Evolutionary conservation across 2,329 filamentous ascomycete species (phyloP).

Genomic region (Cladosporium sp.): DNA sequence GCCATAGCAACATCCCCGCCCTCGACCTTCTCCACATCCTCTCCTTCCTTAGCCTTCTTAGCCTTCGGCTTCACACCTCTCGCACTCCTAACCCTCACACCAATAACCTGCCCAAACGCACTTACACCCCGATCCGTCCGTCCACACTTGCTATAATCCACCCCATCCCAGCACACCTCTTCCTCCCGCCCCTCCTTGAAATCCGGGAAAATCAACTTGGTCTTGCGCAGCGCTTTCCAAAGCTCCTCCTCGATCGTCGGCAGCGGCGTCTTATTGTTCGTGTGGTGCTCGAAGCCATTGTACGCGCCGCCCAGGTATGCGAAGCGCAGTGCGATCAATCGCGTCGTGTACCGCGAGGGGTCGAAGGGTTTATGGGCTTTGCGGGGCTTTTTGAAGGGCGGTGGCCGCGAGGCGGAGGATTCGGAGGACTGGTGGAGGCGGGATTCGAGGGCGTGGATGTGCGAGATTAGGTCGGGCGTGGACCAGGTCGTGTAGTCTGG

Average conservation of each 20-base stretch:
- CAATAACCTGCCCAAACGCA: conserved; percentile 93
- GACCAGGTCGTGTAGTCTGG: conserved; percentile 61
- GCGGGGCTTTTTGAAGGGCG: conserved; percentile 24
- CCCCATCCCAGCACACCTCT: conserved; percentile 69
- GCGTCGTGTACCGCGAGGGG: conserved; percentile 71
- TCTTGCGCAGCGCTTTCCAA: conserved; percentile 82
- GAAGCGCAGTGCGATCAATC: conserved; percentile 84
- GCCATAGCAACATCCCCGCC: conserved; percentile 13
- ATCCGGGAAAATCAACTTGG: conserved; percentile 71
- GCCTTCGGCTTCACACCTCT: conserved; percentile 29
- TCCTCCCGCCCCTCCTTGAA: conserved; percentile 34
- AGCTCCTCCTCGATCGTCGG: conserved; percentile 89
- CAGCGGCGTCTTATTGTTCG: conserved; percentile 58
- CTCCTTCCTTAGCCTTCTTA: conserved; percentile 13
- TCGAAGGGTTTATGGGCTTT: conserved; percentile 56
- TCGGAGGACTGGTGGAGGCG: conserved; percentile 45
- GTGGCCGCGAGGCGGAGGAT: conserved; percentile 10
- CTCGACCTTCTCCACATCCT: conserved; percentile 6
- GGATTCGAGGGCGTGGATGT: conserved; percentile 61
- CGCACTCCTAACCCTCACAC: conserved; percentile 73
- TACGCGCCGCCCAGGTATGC: conserved; percentile 89
- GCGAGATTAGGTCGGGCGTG: conserved; percentile 59
- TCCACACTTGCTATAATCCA: conserved; percentile 91
- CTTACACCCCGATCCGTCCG: conserved; percentile 90
- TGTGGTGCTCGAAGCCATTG: conserved; percentile 86